Evolutionary conservation across 257 asterid species (phyloP), one percentile per base, ranked within the genome.

Genomic region (Salvia hispanica): DNA sequence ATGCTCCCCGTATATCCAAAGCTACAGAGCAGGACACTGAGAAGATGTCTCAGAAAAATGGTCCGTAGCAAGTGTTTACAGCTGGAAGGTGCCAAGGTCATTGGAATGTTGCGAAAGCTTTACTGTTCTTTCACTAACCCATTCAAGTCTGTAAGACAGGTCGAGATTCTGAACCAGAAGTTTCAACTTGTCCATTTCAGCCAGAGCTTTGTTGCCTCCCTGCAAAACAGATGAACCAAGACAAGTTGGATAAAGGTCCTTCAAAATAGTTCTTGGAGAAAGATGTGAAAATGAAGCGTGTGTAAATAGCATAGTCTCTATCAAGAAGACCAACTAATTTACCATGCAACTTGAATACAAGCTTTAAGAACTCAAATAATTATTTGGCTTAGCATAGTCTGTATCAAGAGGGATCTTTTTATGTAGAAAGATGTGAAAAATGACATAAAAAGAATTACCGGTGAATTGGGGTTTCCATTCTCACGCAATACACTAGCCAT

Each of bases 61-160:
- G 44, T 42, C 39, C 9, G 44, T 31, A 25, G 59, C 43, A 12
- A 65, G 57, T 52, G 58, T 45, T 76, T 71, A 88, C 45, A 93
- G 81, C 81, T 83, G 97, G 95, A 82, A 93, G 64, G 75, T 79
- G 71, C 99, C 95, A 66, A 93, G 69, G 33, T 88, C 91, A 50
- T 74, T 87, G 67, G 90, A 91, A 80, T 93, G 95, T 13, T 81
- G 96, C 8, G 76, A 69, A 72, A 93, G 92, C 77, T 80, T 86
- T 66, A 93, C 93, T 67, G 84, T 87, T 81, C 91, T 83, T 60
- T 80, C 79, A 68, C 86, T 92, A 51, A 83, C 87, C 99, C 97
- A 93, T 52, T 85, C 95, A 42, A 93, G 85, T 72, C 86, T 82
- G 52, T 93, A 90, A 40, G 96, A 93, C 63, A 93, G 85, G 81